These are phyloP conservation scores for Bombardia bombarda DNA, from an alignment of 495 filamentous ascomycete genomes.

Conservation along the genomic window DNA sequence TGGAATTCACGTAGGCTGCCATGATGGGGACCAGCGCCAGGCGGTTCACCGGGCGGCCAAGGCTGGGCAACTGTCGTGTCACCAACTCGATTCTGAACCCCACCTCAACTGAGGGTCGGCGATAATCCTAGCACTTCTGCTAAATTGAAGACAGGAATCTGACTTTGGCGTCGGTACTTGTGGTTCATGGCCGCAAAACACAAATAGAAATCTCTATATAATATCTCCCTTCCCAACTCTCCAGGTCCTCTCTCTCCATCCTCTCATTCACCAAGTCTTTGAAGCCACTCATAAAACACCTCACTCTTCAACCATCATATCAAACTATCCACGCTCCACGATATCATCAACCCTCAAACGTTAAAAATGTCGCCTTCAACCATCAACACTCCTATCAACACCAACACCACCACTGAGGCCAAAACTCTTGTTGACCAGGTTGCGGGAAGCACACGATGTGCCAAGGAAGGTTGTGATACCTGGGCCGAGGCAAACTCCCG, in stretches of 20 bases:
- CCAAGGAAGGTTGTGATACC: background rate
- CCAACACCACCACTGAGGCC: background rate
- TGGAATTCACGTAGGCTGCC: conserved; percentile 3
- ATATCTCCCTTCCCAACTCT: background rate
- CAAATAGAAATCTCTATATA: background rate
- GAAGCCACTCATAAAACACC: background rate
- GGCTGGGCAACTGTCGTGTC: conserved; percentile 1
- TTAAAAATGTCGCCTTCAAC: background rate
- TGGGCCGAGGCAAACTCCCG: background rate
- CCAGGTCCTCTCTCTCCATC: background rate
- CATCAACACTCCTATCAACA: background rate
- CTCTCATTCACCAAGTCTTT: background rate
- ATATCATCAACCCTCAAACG: background rate
- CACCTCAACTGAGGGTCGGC: conserved; percentile 1
- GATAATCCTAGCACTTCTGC: background rate
- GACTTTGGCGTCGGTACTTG: background rate
- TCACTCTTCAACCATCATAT: background rate
- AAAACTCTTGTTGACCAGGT: background rate
- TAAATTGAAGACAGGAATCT: background rate
- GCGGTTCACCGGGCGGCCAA: conserved; percentile 1
- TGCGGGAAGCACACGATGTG: background rate
- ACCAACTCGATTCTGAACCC: conserved; percentile 1
- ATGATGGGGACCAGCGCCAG: conserved; percentile 1
- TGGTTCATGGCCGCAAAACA: background rate
- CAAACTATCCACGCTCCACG: background rate